Base-by-base conservation (phyloP, 1,284 basidiomycete species). In the Quambalaria eucalypti region DNA sequence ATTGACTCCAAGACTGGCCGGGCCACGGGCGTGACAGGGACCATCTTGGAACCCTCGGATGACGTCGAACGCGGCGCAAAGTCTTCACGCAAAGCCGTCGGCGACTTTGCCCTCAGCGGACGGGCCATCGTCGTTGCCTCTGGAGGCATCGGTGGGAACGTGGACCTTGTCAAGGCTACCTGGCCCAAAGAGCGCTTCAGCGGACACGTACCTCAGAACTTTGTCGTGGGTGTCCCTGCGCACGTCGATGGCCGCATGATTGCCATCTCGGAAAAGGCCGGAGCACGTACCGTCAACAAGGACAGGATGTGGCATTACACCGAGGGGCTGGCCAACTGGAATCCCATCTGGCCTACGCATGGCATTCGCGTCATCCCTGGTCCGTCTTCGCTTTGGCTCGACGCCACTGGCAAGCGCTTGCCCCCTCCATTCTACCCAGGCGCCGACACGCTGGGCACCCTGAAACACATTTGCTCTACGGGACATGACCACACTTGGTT, bases 291-390 rank as follows among this genome's bases (percentile, higher is more conserved):
- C 14, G 57, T 59, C 39, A 59, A 59, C 50, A 36, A 54, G 23
- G 57, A 56, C 36, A 48, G 57, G 23, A 47, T 59, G 48, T 59
- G 57, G 57, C 48, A 50, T 31, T 59, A 59, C 48, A 59, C 57
- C 19, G 57, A 59, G 47, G 57, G 57, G 8, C 31, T 55, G 23
- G 39, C 26, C 10, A 59, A 59, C 36, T 59, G 57, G 57, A 51
- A 59, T 51, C 38, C 57, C 1, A 59, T 59, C 47, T 59, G 57
- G 57, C 57, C 57, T 25, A 44, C 36, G 21, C 57, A 59, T 40
- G 57, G 57, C 28, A 59, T 59, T 33, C 57, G 57, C 5, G 44
- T 59, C 49, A 59, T 59, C 30, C 50, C 57, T 2, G 57, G 57
- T 3, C 57, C 57, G 8, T 54, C 57, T 8, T 56, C 55, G 4